Percentiles rank a stretch among this genome's conserved stretches.
Conservation (phyloP, 1,284 basidiomycete genomes). For the Ustilago crameri region DNA sequence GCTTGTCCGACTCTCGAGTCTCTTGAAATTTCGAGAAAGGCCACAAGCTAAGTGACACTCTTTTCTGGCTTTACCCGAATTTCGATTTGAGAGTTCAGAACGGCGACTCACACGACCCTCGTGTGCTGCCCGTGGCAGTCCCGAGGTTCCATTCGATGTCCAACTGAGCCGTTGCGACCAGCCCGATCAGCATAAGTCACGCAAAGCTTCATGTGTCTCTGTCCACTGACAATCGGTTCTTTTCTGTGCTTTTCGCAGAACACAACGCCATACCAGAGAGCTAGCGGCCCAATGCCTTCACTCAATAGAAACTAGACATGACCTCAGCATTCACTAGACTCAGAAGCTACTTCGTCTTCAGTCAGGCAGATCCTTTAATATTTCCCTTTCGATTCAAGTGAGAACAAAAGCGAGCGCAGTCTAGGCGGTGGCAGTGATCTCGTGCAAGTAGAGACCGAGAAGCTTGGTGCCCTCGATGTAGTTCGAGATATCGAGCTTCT, state of each 20-base stretch:
- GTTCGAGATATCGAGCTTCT: constrained; percentile 93
- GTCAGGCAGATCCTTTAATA: neutral
- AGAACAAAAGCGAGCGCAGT: too few relatives aligned
- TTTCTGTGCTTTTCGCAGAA: too few relatives aligned
- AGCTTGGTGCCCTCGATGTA: constrained; percentile 83
- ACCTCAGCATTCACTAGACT: too few relatives aligned
- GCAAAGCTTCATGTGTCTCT: too few relatives aligned
- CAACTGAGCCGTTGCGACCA: neutral
- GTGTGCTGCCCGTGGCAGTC: neutral
- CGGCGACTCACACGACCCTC: constrained; percentile 14
- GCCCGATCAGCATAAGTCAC: too few relatives aligned
- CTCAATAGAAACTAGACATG: too few relatives aligned
- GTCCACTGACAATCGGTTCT: too few relatives aligned
- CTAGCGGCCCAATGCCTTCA: too few relatives aligned
- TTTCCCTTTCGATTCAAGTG: too few relatives aligned
- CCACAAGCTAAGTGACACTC: neutral
- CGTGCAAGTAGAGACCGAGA: constrained; percentile 84
- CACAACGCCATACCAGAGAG: too few relatives aligned
- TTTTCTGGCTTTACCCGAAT: too few relatives aligned
- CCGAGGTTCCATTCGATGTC: neutral
- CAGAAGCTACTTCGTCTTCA: neutral
- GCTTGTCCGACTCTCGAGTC: neutral
- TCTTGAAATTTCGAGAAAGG: constrained; percentile 1
- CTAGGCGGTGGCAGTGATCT: constrained; percentile 72
- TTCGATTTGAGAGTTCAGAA: neutral